phyloP scores from a whole-genome alignment of 768 basidiomycete species.

The Multifurca ochricompacta region DNA sequence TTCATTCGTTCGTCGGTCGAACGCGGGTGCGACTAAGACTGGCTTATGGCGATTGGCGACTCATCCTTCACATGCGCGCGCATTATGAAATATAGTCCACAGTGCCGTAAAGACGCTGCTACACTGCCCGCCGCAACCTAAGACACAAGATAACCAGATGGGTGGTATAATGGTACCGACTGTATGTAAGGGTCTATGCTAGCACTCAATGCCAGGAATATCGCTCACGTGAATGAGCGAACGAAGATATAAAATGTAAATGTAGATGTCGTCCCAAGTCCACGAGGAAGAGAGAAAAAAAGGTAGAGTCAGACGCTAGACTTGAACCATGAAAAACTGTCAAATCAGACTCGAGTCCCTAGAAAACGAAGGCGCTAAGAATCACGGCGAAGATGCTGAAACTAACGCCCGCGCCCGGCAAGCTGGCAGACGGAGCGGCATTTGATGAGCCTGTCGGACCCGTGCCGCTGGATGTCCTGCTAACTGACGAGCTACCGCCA shows the following conservation, averaged over 20 bases:
- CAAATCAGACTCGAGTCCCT: neutral
- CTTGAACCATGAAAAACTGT: neutral
- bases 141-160: too few species aligned
- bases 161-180: too few species aligned
- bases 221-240: neutral
- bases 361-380: neutral
- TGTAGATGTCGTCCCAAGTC: neutral
- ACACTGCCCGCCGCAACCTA: too few species aligned
- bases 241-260: too few species aligned
- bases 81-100: too few species aligned
- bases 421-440: neutral
- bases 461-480: neutral
- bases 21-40: too few species aligned
- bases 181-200: neutral
- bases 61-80: too few species aligned
- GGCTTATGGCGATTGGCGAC: too few species aligned
- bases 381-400: neutral
- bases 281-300: neutral
- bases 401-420: neutral
- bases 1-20: too few species aligned
- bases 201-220: neutral
- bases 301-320: neutral
- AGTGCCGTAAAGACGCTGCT: too few species aligned
- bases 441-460: slow-evolving; percentile 1
- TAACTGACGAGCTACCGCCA: neutral